Percentiles rank a stretch among this genome's conserved stretches.
Evolutionary conservation across 2,329 filamentous ascomycete genomes (phyloP).

Genomic region (Penicillium sp.): DNA sequence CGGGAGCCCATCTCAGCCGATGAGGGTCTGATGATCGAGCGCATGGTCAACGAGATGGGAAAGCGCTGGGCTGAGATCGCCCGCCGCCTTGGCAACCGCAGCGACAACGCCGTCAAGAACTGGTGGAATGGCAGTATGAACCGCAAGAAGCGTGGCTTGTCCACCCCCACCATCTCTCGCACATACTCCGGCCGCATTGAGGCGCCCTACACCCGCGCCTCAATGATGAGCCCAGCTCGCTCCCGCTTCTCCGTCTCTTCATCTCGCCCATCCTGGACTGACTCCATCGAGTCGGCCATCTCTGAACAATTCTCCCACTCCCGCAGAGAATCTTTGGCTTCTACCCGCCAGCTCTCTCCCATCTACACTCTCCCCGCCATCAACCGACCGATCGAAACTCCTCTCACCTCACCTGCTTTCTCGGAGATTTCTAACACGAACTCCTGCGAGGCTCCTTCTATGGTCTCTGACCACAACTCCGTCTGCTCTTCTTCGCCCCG

Average conservation of each 20-base stretch:
- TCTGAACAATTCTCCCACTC: slow-evolving; percentile 19
- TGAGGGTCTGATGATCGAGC: slow-evolving; percentile 73
- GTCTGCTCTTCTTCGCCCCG: slow-evolving; percentile 62
- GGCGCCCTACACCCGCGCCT: slow-evolving; percentile 39
- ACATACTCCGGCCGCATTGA: slow-evolving; percentile 41
- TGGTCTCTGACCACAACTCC: slow-evolving; percentile 70
- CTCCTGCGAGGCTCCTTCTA: slow-evolving; percentile 64
- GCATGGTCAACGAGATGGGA: slow-evolving; percentile 73
- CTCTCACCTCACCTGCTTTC: slow-evolving; percentile 65
- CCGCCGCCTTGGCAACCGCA: slow-evolving; percentile 75
- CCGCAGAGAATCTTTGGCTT: slow-evolving; percentile 27
- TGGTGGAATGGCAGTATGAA: slow-evolving; percentile 98
- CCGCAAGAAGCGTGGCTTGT: slow-evolving; percentile 61
- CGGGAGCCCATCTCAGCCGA: slow-evolving; percentile 71
- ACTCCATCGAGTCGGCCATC: slow-evolving; percentile 16
- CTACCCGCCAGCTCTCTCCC: slow-evolving; percentile 36
- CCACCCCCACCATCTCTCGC: slow-evolving; percentile 34
- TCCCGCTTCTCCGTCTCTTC: slow-evolving; percentile 30
- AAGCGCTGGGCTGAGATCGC: slow-evolving; percentile 95
- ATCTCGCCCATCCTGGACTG: slow-evolving; percentile 25
- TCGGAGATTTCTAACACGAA: slow-evolving; percentile 63
- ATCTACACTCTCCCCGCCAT: slow-evolving; percentile 42
- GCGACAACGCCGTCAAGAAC: slow-evolving; percentile 96
- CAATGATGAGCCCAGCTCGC: slow-evolving; percentile 31
- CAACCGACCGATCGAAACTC: slow-evolving; percentile 51